These are phyloP conservation scores for Drechslerella stenobrocha DNA, from an alignment of 2,329 filamentous ascomycete genomes.

Conservation along the genomic window DNA sequence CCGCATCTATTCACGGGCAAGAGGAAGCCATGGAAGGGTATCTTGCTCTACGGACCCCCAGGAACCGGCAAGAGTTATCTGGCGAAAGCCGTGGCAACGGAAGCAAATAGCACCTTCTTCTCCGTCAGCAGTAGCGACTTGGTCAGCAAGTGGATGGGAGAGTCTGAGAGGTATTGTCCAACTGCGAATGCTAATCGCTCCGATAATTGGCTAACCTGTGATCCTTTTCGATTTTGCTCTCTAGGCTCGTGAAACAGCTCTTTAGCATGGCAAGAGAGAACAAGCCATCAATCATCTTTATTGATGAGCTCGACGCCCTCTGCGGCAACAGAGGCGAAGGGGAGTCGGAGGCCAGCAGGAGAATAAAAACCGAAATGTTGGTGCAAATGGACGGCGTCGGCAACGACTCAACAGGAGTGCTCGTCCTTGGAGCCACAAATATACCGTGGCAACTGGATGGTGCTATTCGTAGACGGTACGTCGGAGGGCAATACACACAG, in stretches of 20 bases:
- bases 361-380: slow-evolving; percentile 97
- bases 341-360: slow-evolving; percentile 92
- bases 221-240: neutral
- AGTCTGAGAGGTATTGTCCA: slow-evolving; percentile 79
- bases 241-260: slow-evolving; percentile 87
- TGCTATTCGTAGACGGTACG: slow-evolving; percentile 78
- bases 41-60: slow-evolving; percentile 90
- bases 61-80: slow-evolving; percentile 98
- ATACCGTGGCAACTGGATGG: slow-evolving; percentile 98
- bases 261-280: slow-evolving; percentile 99
- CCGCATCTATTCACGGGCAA: slow-evolving; percentile 95
- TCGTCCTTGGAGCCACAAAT: slow-evolving; percentile 95
- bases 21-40: slow-evolving; percentile 97
- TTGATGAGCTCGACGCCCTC: slow-evolving; percentile 95
- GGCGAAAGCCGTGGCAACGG: slow-evolving; percentile 94
- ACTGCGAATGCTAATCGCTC: too few species aligned
- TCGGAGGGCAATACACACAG: neutral
- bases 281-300: slow-evolving; percentile 97
- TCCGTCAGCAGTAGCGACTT: slow-evolving; percentile 95
- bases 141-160: slow-evolving; percentile 99
- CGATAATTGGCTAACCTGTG: neutral
- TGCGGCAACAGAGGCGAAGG: slow-evolving; percentile 91
- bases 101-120: slow-evolving; percentile 99
- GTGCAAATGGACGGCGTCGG: slow-evolving; percentile 99
- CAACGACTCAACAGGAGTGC: slow-evolving; percentile 87